Evolutionary conservation across 164 flowering plant species (phyloP).

Genomic region (Stephania japonica): DNA sequence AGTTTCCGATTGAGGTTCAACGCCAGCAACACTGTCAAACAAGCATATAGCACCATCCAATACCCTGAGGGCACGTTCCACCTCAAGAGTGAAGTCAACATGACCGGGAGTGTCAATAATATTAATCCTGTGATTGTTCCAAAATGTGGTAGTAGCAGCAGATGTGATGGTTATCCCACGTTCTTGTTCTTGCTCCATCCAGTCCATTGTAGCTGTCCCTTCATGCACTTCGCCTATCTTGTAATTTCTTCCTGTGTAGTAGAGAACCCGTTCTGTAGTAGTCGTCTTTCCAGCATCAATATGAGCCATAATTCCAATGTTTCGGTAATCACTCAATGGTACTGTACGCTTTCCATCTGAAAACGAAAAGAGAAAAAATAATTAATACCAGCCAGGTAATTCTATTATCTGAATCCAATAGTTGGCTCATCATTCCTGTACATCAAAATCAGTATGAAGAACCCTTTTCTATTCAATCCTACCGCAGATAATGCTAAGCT

Average conservation of each 20-base stretch:
- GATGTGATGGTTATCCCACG: constrained; percentile 97
- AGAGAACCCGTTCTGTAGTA: constrained; percentile 81
- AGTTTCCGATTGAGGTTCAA: constrained; percentile 96
- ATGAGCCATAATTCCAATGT: constrained; percentile 99
- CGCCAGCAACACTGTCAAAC: constrained; percentile 98
- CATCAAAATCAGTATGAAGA: background rate
- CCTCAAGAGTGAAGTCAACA: constrained; percentile 98
- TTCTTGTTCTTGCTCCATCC: constrained; percentile 99
- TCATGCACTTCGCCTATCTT: constrained; percentile 97
- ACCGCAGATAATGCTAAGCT: no score
- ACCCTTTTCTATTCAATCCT: background rate
- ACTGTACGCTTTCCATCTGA: constrained; percentile 57
- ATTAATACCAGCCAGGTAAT: background rate
- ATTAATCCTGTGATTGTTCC: constrained; percentile 87
- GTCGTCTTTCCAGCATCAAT: constrained; percentile 99
- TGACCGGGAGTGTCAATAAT: constrained; percentile 98
- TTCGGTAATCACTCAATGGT: constrained; percentile 76
- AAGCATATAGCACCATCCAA: constrained; percentile 94
- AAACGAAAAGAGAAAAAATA: constrained; percentile 3
- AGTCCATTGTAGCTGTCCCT: constrained; percentile 98
- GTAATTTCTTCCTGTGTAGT: constrained; percentile 89
- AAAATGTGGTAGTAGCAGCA: constrained; percentile 90
- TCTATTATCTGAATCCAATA: background rate
- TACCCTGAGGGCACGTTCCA: constrained; percentile 94
- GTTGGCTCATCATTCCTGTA: background rate